Percentiles rank a stretch among this genome's conserved stretches.
Conservation (phyloP, 2,329 filamentous ascomycete genomes). For the Xylariaceae sp. region DNA sequence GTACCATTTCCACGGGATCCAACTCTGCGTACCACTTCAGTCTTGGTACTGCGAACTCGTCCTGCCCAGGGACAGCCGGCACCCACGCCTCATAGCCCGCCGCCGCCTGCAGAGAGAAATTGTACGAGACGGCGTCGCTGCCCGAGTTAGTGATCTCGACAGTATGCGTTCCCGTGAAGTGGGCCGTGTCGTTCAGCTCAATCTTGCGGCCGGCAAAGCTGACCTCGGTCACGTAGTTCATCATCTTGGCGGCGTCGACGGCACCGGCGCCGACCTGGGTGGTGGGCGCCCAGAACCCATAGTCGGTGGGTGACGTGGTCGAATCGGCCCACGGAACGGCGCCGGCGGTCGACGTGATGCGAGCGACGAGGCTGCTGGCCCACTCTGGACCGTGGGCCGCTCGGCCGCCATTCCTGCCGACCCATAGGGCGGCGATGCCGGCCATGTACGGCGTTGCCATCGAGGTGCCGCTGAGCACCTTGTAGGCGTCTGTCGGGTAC, state of each 20-base stretch:
- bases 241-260: conserved; percentile 28
- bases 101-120: conserved; percentile 20
- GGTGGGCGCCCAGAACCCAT: conserved; percentile 24
- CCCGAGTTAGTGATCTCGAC: conserved; percentile 32
- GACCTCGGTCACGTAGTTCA: conserved; percentile 28
- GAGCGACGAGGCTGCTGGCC: conserved; percentile 15
- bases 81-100: conserved; percentile 15
- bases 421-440: conserved; percentile 27
- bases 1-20: conserved; percentile 10
- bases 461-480: conserved; percentile 36
- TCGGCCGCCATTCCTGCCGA: conserved; percentile 21
- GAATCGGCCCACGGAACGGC: conserved; percentile 21
- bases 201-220: conserved; percentile 31
- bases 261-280: conserved; percentile 33
- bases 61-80: conserved; percentile 5
- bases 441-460: conserved; percentile 40
- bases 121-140: conserved; percentile 26
- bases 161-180: conserved; percentile 25
- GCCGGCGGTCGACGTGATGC: conserved; percentile 23
- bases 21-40: conserved; percentile 11
- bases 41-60: conserved; percentile 5
- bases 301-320: conserved; percentile 8
- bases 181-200: conserved; percentile 34
- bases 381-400: conserved; percentile 14
- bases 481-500: conserved; percentile 29